Evolutionary conservation across 495 filamentous ascomycete species (phyloP).

Genomic region (Mycothermus thermophilus): DNA sequence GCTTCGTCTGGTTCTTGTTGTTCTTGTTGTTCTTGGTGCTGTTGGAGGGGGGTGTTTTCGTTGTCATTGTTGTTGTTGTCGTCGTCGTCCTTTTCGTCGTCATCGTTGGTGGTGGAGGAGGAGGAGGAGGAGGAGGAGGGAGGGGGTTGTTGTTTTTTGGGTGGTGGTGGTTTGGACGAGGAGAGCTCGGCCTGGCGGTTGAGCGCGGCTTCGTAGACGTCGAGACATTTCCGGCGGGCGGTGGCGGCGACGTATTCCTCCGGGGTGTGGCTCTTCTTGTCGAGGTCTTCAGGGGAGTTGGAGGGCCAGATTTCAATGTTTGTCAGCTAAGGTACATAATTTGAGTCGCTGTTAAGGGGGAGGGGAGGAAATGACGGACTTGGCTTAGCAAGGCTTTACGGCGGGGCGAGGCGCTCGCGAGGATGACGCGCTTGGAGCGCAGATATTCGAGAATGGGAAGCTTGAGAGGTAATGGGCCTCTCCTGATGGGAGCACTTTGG

Average conservation of each 20-base stretch:
- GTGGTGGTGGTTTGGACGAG: background rate
- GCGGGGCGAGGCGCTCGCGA: slow-evolving; percentile 78
- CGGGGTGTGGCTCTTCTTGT: slow-evolving; percentile 57
- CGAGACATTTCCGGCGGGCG: slow-evolving; percentile 63
- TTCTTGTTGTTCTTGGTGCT: no score
- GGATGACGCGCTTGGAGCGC: slow-evolving; percentile 59
- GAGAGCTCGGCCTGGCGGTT: slow-evolving; percentile 23
- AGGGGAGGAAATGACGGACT: slow-evolving; percentile 15
- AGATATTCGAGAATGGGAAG: slow-evolving; percentile 65
- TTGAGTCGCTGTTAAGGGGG: background rate
- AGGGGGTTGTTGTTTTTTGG: no score
- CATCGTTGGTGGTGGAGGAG: no score
- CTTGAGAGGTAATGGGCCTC: slow-evolving; percentile 46
- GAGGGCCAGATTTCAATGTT: slow-evolving; percentile 74
- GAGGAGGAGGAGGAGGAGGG: no score
- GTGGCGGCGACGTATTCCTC: slow-evolving; percentile 87
- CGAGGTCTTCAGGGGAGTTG: slow-evolving; percentile 62
- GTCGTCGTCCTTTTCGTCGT: no score
- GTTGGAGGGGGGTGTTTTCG: no score
- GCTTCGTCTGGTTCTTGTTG: slow-evolving; percentile 17
- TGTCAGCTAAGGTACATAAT: slow-evolving; percentile 26
- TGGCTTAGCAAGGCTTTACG: slow-evolving; percentile 64
- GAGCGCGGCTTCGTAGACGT: slow-evolving; percentile 60
- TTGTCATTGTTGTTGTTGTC: no score
- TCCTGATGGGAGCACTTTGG: slow-evolving; percentile 17